Percentiles rank a stretch among this genome's conserved stretches.
Conservation (phyloP, 2,329 filamentous ascomycete species). For the Lachnellula occidentalis region DNA sequence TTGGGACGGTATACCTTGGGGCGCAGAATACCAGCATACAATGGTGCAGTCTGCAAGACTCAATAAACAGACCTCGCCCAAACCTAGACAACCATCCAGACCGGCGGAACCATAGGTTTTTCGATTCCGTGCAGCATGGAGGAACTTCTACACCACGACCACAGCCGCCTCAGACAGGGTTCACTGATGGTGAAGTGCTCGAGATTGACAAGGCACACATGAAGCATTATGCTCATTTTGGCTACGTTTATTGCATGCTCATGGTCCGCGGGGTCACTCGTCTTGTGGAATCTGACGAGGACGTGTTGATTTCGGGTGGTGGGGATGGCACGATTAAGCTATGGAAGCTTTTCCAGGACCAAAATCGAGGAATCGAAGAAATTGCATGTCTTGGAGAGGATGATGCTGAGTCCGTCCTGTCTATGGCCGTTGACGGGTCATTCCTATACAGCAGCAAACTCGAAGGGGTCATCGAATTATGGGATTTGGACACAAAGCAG, state of each 20-base stretch:
- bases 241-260: slow-evolving; percentile 95
- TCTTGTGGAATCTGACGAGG: slow-evolving; percentile 65
- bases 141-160: slow-evolving; percentile 67
- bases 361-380: slow-evolving; percentile 59
- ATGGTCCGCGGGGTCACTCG: slow-evolving; percentile 65
- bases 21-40: slow-evolving; percentile 93
- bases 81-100: slow-evolving; percentile 67
- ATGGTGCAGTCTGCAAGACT: slow-evolving; percentile 75
- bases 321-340: slow-evolving; percentile 92
- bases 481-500: slow-evolving; percentile 94
- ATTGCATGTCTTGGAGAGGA: slow-evolving; percentile 60
- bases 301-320: slow-evolving; percentile 83
- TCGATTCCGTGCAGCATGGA: slow-evolving; percentile 87
- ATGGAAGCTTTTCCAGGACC: slow-evolving; percentile 63
- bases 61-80: slow-evolving; percentile 51
- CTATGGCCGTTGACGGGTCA: slow-evolving; percentile 79
- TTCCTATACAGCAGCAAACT: slow-evolving; percentile 90
- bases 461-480: slow-evolving; percentile 84
- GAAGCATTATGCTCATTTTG: slow-evolving; percentile 85
- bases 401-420: slow-evolving; percentile 62
- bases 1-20: slow-evolving; percentile 82
- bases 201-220: slow-evolving; percentile 80
- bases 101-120: slow-evolving; percentile 78
- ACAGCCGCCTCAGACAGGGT: slow-evolving; percentile 40
- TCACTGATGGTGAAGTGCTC: slow-evolving; percentile 58